Percentiles rank a stretch among this genome's conserved stretches.
Evolutionary conservation across 148 eudicot genomes (phyloP).

Genomic region (Drosera capensis): DNA sequence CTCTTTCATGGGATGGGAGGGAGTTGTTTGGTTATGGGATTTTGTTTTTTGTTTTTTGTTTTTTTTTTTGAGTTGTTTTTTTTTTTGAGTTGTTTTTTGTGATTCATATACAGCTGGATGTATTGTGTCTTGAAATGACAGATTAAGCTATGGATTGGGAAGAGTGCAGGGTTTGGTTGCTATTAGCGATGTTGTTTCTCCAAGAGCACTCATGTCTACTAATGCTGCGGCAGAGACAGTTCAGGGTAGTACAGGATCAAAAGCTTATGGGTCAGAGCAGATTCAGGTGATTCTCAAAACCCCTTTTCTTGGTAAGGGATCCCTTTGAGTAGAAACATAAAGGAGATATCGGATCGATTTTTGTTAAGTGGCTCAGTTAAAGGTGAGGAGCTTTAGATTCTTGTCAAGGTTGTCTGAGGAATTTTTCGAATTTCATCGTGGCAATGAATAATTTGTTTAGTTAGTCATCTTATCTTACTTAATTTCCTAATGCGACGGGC

Average conservation of each 20-base stretch:
- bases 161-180: conserved; percentile 20
- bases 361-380: no score
- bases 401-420: no score
- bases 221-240: conserved; percentile 33
- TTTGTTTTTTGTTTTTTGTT: no score
- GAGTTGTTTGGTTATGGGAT: no score
- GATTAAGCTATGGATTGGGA: conserved; percentile 30
- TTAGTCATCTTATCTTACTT: no score
- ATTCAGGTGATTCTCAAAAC: conserved; percentile 56
- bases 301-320: background rate
- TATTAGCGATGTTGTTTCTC: conserved; percentile 25
- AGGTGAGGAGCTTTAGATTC: no score
- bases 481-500: no score
- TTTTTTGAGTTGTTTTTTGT: background rate
- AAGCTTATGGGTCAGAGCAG: conserved; percentile 85
- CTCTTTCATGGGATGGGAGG: no score
- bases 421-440: no score
- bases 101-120: background rate
- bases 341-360: background rate
- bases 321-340: background rate
- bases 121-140: conserved; percentile 10
- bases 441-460: no score
- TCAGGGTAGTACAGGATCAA: conserved; percentile 22
- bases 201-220: conserved; percentile 57
- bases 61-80: background rate